Percentiles rank a stretch among this genome's conserved stretches.
Conservation (phyloP, 1,139 yeast genomes). For the Yamadazyma spencermartinsiae region DNA sequence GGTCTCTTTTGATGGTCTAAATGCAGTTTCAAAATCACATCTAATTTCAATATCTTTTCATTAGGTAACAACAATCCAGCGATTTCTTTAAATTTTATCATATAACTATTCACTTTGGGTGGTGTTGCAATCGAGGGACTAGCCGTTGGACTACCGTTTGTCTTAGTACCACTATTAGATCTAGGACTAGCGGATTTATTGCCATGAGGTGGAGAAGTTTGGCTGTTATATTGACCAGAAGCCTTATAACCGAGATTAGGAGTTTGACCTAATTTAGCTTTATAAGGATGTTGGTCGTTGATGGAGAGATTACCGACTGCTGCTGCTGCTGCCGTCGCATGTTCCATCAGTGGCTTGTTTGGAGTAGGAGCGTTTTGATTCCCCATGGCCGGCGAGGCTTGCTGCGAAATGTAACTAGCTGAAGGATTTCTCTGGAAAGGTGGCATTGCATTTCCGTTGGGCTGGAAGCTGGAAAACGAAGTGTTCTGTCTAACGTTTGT, state of each 20-base stretch:
- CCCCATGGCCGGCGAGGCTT: neutral
- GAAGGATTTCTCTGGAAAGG: neutral
- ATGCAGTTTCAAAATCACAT: constrained; percentile 39
- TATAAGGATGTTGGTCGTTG: constrained; percentile 3
- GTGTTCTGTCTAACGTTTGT: constrained; percentile 4
- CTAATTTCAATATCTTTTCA: constrained; percentile 47
- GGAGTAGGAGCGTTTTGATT: neutral
- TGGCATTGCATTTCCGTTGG: neutral
- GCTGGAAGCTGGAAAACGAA: constrained; percentile 1
- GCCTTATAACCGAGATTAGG: neutral
- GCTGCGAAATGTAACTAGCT: neutral
- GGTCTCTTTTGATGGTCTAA: constrained; percentile 28
- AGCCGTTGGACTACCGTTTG: constrained; percentile 3
- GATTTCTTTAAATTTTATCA: constrained; percentile 35
- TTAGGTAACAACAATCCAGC: constrained; percentile 31
- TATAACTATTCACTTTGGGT: constrained; percentile 1
- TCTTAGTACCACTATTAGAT: constrained; percentile 13
- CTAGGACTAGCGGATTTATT: neutral
- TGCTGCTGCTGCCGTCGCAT: constrained; percentile 14
- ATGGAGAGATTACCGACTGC: constrained; percentile 13
- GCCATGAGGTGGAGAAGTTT: neutral
- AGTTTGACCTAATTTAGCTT: constrained; percentile 1
- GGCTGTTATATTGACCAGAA: neutral
- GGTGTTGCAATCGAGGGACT: constrained; percentile 3
- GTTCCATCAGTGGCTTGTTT: constrained; percentile 4